phyloP scores from a whole-genome alignment of 371 early-diverging fungal species.

The Funneliformis caledonium region DNA sequence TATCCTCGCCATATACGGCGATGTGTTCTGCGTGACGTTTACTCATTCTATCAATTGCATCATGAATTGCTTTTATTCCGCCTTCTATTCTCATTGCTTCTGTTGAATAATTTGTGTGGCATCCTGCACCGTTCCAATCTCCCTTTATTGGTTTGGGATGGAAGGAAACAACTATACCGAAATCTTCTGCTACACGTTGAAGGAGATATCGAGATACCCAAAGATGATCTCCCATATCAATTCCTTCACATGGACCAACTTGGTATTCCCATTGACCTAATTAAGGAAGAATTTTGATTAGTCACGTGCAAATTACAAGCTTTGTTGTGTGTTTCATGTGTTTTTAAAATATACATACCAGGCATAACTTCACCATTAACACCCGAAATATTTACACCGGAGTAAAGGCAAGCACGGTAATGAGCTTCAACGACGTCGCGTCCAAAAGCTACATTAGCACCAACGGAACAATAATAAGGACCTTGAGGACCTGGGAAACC shows the following conservation, averaged over 20 bases:
- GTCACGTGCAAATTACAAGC: too few relatives aligned
- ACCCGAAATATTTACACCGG: slow-evolving; percentile 61
- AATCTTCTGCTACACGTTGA: slow-evolving; percentile 64
- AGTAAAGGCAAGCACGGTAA: slow-evolving; percentile 61
- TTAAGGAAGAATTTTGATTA: too few relatives aligned
- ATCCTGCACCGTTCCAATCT: slow-evolving; percentile 62
- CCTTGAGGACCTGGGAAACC: slow-evolving; percentile 66
- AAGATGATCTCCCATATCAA: slow-evolving; percentile 59
- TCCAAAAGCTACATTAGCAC: slow-evolving; percentile 58
- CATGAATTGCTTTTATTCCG: slow-evolving; percentile 59
- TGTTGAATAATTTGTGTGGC: slow-evolving; percentile 63
- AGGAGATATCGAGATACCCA: slow-evolving; percentile 63
- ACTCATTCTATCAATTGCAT: slow-evolving; percentile 59
- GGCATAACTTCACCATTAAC: slow-evolving; percentile 63
- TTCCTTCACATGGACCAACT: slow-evolving; percentile 65
- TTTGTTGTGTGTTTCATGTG: too few relatives aligned
- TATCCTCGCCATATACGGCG: slow-evolving; percentile 66
- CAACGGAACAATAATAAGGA: slow-evolving; percentile 65
- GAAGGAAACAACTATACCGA: slow-evolving; percentile 57
- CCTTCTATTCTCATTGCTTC: slow-evolving; percentile 61
- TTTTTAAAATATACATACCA: slow-evolving; percentile 42
- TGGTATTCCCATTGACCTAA: slow-evolving; percentile 61
- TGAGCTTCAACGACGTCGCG: slow-evolving; percentile 67
- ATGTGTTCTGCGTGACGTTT: slow-evolving; percentile 61
- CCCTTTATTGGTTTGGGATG: slow-evolving; percentile 60